These are phyloP conservation scores for Neonectria neomacrospora DNA, from an alignment of 2,329 filamentous ascomycete species.

Conservation along the genomic window DNA sequence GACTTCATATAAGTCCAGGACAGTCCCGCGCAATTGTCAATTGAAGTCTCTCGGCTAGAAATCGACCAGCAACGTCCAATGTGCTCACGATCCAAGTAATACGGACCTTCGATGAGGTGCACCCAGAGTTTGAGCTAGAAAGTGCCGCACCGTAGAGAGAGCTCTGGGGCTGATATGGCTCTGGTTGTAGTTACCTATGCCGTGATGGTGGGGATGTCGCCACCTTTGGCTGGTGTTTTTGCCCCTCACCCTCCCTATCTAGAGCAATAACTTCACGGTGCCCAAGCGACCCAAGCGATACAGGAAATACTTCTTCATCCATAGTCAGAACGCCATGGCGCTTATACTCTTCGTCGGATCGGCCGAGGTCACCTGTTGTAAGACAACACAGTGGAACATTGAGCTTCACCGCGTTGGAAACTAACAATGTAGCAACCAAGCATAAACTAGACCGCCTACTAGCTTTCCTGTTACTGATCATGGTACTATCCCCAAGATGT, in stretches of 20 bases:
- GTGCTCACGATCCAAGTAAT: slow-evolving; percentile 45
- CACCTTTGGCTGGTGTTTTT: too few relatives aligned
- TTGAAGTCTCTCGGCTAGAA: not conserved
- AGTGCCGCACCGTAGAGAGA: slow-evolving; percentile 22
- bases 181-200: slow-evolving; percentile 41
- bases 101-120: slow-evolving; percentile 33
- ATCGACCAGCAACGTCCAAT: not conserved
- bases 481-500: too few relatives aligned
- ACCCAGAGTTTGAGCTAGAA: slow-evolving; percentile 30
- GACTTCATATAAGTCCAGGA: not conserved
- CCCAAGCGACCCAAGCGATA: slow-evolving; percentile 31
- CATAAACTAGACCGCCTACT: slow-evolving; percentile 38
- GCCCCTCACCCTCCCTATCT: too few relatives aligned
- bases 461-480: too few relatives aligned
- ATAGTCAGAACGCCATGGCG: slow-evolving; percentile 36
- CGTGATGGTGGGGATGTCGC: too few relatives aligned
- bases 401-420: not conserved
- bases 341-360: slow-evolving; percentile 41
- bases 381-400: not conserved
- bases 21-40: not conserved
- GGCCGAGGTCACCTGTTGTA: slow-evolving; percentile 40
- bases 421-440: slow-evolving; percentile 27
- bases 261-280: too few relatives aligned
- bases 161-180: slow-evolving; percentile 46
- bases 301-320: slow-evolving; percentile 38